A percentile compares a stretch with the other conserved stretches of the same genome.
phyloP scores from a whole-genome alignment of 208 protist species.

The Naegleria fowleri region DNA sequence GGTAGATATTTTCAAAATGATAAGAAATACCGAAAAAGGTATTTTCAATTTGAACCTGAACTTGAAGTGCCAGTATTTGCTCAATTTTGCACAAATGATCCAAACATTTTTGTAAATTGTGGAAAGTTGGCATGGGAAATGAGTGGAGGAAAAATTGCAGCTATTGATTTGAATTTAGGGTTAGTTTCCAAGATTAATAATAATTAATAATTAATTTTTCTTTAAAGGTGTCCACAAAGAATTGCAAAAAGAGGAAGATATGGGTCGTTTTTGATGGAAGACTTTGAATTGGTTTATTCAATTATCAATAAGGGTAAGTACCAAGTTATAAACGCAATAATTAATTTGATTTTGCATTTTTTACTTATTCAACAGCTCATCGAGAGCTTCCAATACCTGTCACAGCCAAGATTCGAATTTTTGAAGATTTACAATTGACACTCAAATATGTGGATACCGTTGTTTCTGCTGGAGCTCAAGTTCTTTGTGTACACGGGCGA shows the following conservation, averaged over 20 bases:
- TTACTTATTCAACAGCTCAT: too few species aligned
- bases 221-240: slow-evolving; percentile 65
- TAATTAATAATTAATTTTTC: neutral
- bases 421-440: slow-evolving; percentile 69
- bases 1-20: neutral
- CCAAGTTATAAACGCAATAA: too few species aligned
- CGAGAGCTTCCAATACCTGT: slow-evolving; percentile 64
- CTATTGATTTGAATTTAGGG: slow-evolving; percentile 40
- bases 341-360: too few species aligned
- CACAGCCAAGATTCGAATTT: slow-evolving; percentile 79
- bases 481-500: slow-evolving; percentile 74
- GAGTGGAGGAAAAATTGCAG: neutral
- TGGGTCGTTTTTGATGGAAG: slow-evolving; percentile 70
- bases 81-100: slow-evolving; percentile 69
- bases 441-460: slow-evolving; percentile 74
- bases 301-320: neutral
- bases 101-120: slow-evolving; percentile 49
- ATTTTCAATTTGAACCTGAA: neutral
- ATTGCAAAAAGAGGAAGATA: slow-evolving; percentile 79
- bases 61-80: slow-evolving; percentile 61
- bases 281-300: neutral
- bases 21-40: neutral
- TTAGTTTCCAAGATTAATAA: neutral
- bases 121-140: neutral
- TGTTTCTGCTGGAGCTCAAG: slow-evolving; percentile 62